Evolutionary conservation across 2,329 filamentous ascomycete genomes (phyloP), one percentile per base, ranked within the genome.

Genomic region (Laburnicola sp.): DNA sequence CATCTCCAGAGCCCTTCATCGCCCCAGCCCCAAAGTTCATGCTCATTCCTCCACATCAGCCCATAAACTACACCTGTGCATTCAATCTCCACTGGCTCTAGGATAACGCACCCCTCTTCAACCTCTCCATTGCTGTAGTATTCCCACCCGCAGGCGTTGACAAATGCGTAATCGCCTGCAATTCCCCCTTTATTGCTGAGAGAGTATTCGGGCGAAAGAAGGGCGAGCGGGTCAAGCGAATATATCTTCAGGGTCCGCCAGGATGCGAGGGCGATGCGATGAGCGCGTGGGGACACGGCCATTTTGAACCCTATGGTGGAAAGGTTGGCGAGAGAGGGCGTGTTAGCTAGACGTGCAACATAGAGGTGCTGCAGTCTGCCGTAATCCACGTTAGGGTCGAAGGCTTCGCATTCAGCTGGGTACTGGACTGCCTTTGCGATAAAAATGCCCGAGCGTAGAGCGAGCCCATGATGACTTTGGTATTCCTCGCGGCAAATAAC

Each of bases 1-100:
- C 62, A 66, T 27, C 52, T 50, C 5, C 52, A 43, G 10, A 62
- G 38, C 9, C 63, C 62, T 21, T 37, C 34, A 3, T 62, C 59
- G n/a, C 46, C 55, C 57, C 56, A 59, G 2, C 47, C 63, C 63
- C 63, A 66, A 5, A 66, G 51, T 45, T 62, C 57, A 40, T 62
- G 50, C 26, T 65, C 60, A 11, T 26, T 38, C n/a, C 45, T 27
- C 39, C 63, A 66, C 30, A 53, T 45, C 21, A 66, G 31, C 2
- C 34, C 51, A 34, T 50, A 57, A 1, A 66, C 50, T 3, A 64
- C 53, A 8, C 58, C 57, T 9, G 31, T 36, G 25, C 44, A 43
- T 11, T 54, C 53, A 25, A 66, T 34, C 16, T 58, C 45, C 2
- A 61, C 48, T 1, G 62, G 62, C n/a, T 60, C 30, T 9, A 66